Evolutionary conservation across 2,329 filamentous ascomycete species (phyloP).

Genomic region (Fusarium humuli): DNA sequence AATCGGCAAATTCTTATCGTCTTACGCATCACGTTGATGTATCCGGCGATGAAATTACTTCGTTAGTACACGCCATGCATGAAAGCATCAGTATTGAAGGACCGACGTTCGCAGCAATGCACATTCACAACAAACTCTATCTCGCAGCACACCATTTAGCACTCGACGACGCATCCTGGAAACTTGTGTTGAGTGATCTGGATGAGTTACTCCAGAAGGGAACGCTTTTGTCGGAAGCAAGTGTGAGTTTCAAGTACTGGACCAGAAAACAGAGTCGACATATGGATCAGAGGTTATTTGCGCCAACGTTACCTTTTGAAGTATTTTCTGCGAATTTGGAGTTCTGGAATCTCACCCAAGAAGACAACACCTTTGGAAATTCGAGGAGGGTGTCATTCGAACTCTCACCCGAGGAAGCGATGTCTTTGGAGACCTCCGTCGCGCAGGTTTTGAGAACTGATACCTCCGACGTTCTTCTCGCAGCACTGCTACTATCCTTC

Average conservation of each 20-base stretch:
- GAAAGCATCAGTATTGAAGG: constrained; percentile 60
- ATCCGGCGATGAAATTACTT: constrained; percentile 56
- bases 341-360: constrained; percentile 61
- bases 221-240: constrained; percentile 56
- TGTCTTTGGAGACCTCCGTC: constrained; percentile 58
- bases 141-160: constrained; percentile 64
- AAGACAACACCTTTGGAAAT: constrained; percentile 60
- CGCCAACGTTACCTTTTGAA: constrained; percentile 54
- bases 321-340: constrained; percentile 55
- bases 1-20: constrained; percentile 57
- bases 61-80: constrained; percentile 57
- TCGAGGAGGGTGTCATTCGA: constrained; percentile 57
- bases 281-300: constrained; percentile 47
- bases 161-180: constrained; percentile 64
- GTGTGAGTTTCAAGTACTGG: constrained; percentile 63
- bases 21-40: constrained; percentile 57
- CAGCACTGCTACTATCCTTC: constrained; percentile 67
- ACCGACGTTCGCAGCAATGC: constrained; percentile 63
- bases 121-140: constrained; percentile 62
- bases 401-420: constrained; percentile 56
- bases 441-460: constrained; percentile 62
- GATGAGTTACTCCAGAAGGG: constrained; percentile 61
- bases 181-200: constrained; percentile 61
- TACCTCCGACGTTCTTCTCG: constrained; percentile 64
- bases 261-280: constrained; percentile 58